phyloP scores from a whole-genome alignment of 345 rosid species.

The Eutrema yunnanense region DNA sequence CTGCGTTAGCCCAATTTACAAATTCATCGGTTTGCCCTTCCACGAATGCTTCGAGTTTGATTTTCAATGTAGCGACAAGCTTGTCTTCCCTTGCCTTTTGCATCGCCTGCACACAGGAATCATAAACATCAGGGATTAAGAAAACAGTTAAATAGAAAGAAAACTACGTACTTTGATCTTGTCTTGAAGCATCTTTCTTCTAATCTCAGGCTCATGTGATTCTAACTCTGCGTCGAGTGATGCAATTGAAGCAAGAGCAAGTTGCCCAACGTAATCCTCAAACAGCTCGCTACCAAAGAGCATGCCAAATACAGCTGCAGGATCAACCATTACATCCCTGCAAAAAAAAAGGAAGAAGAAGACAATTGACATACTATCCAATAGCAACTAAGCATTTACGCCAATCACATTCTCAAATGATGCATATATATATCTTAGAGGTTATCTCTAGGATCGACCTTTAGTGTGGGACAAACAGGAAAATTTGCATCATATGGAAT shows the following conservation, averaged over 20 bases:
- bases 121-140: not conserved
- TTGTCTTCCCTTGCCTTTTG: conserved; percentile 78
- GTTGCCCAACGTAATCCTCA: conserved; percentile 91
- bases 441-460: not conserved
- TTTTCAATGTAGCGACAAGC: conserved; percentile 57
- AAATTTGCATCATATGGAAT: not conserved
- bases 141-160: not conserved
- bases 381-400: not conserved
- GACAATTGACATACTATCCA: not conserved
- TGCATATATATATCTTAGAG: not conserved
- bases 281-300: conserved; percentile 82
- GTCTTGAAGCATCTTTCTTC: conserved; percentile 50
- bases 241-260: conserved; percentile 65
- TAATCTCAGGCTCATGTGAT: conserved; percentile 40
- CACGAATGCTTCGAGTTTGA: conserved; percentile 61
- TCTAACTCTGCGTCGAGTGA: conserved; percentile 53
- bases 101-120: conserved; percentile 37
- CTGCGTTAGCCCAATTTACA: conserved; percentile 63
- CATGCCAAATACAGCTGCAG: conserved; percentile 91
- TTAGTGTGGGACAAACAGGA: not conserved
- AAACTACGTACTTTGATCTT: conserved; percentile 52
- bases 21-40: conserved; percentile 63
- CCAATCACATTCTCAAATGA: not conserved
- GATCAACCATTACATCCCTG: conserved; percentile 87
- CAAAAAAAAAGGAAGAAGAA: not conserved